Conservation (phyloP, 2,329 filamentous ascomycete species). For the Pyricularia pennisetigena region DNA sequence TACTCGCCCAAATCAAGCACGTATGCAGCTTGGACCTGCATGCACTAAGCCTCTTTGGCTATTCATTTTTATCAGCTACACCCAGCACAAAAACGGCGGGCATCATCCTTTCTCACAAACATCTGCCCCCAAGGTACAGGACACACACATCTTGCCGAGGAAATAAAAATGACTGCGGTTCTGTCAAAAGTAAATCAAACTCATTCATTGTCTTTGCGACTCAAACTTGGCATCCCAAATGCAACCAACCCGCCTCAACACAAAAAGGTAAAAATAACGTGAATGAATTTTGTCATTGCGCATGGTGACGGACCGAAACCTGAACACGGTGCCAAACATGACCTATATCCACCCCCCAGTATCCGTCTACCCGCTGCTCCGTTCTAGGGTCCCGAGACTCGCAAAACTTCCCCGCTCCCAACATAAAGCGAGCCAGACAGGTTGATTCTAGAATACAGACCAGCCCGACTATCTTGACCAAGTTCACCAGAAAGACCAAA, state of each 20-base stretch:
- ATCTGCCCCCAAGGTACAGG: not conserved
- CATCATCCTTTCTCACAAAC: not conserved
- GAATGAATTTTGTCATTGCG: not conserved
- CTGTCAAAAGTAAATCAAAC: not conserved
- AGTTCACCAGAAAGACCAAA: conserved; percentile 8
- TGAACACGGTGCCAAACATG: not conserved
- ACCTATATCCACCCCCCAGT: not conserved
- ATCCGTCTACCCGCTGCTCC: not conserved
- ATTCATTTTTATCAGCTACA: not conserved
- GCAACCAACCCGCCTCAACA: not conserved
- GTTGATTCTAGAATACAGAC: conserved; percentile 6
- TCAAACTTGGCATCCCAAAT: no score
- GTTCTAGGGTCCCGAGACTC: conserved; percentile 3
- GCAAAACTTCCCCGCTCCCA: not conserved
- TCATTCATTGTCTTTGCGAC: not conserved
- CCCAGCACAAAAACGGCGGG: not conserved
- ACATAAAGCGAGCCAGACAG: not conserved
- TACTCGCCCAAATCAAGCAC: not conserved
- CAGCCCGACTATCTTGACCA: not conserved
- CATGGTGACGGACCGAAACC: not conserved
- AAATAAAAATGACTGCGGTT: not conserved
- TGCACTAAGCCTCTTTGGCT: not conserved
- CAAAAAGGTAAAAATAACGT: not conserved
- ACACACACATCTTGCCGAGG: not conserved
- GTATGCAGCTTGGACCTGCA: not conserved